Base-by-base conservation (phyloP, 306 rosid genomes). In the Lupinus albus region DNA sequence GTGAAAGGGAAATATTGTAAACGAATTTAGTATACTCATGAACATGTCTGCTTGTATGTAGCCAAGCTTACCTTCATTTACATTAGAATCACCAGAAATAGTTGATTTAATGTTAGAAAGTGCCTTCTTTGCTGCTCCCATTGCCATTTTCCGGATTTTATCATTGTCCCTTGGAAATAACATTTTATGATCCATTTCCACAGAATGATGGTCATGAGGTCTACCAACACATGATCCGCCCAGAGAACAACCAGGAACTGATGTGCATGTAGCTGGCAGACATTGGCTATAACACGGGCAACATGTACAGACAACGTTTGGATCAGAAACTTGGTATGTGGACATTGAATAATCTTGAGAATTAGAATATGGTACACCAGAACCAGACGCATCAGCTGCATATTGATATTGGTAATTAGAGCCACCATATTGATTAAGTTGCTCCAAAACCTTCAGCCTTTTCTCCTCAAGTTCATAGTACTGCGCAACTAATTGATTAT, bases 391-490 rank as follows among this genome's bases (percentile, higher is more conserved):
- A 57, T 78, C 78, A 17, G 76, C 67, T 9, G 54, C 52, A 74
- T 71, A 60, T 76, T 81, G 91, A 74, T 71, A 60, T 76, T 81
- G 91, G 71, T 84, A 68, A 70, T 87, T 82, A 85, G 79, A 78
- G 81, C 77, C 75, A 61, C 85, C 81, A 59, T 42, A 87, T 63
- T 81, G 91, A 79, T 87, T 75, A 80, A 92, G 86, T 72, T 84
- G 91, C 71, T 85, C 91, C 68, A 81, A 76, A 73, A 87, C 75
- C 79, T 84, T 86, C 74, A 78, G 82, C 79, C 89, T 84, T 72
- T 87, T 82, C 81, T 87, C 92, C 83, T 89, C 96, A 54, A 92
- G 82, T 78, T 89, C 95, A 80, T 92, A 86, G 72, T 84, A 92
- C 57, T 80, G 75, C 7, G 67, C 72, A 47, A 92, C 72, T 67